These are phyloP conservation scores for Fraxinus latifolia DNA, from an alignment of 305 asterid genomes.

Conservation along the genomic window DNA sequence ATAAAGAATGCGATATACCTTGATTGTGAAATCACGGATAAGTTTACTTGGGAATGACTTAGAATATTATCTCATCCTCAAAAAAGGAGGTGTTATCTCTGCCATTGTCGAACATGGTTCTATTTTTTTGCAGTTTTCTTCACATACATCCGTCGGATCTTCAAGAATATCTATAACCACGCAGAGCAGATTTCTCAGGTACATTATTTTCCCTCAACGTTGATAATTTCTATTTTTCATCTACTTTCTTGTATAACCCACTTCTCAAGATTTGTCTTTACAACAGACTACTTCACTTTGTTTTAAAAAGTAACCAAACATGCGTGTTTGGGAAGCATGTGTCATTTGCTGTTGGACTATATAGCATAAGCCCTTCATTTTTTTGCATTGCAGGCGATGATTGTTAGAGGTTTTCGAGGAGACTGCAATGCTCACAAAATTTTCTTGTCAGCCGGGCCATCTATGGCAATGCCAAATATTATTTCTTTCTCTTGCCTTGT, in stretches of 20 bases:
- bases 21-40: not conserved
- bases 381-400: constrained; percentile 74
- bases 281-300: not conserved
- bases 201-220: not conserved
- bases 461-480: constrained; percentile 50
- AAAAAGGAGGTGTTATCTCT: not conserved
- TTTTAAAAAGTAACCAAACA: not conserved
- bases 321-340: not conserved
- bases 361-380: not conserved
- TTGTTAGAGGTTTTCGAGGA: constrained; percentile 88
- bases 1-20: not conserved
- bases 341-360: not conserved
- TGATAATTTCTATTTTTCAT: not conserved
- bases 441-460: constrained; percentile 62
- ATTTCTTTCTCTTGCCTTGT: constrained; percentile 62
- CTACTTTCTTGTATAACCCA: not conserved
- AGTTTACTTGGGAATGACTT: not conserved
- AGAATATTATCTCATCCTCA: not conserved
- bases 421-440: constrained; percentile 63
- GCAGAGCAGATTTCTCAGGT: constrained; percentile 93
- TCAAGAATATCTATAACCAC: constrained; percentile 74
- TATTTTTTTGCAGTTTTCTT: constrained; percentile 64
- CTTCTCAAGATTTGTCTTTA: not conserved
- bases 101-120: not conserved
- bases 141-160: constrained; percentile 73